Conservation (phyloP, 345 rosid genomes). For the Brassica cretica region DNA sequence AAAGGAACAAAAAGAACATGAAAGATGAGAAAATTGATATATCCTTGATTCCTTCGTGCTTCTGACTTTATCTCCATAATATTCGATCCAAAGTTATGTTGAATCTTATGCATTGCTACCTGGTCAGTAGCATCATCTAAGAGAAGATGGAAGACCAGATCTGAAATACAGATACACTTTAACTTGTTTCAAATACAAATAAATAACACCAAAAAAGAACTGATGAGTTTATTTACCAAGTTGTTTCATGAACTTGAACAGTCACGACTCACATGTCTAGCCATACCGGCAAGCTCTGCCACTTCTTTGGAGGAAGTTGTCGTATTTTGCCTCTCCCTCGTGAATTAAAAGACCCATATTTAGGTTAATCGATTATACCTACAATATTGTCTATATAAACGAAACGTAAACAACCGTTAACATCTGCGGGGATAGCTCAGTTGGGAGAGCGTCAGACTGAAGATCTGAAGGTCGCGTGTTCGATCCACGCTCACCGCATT, state of each 20-base stretch:
- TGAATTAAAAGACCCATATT: not conserved
- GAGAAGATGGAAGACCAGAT: not conserved
- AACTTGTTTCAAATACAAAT: not conserved
- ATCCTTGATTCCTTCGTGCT: not conserved
- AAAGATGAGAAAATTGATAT: not conserved
- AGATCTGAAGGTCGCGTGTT: slow-evolving; percentile 78
- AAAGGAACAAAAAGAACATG: not conserved
- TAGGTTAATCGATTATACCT: not conserved
- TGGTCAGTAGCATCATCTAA: not conserved
- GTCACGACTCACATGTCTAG: not conserved
- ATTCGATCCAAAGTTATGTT: not conserved
- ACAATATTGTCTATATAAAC: too few species aligned
- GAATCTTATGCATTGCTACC: not conserved
- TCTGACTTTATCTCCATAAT: not conserved
- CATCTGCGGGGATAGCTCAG: slow-evolving; percentile 84
- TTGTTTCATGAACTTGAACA: not conserved
- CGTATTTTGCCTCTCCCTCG: not conserved
- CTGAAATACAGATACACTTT: not conserved
- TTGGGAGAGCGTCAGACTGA: slow-evolving; percentile 94
- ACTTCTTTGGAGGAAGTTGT: not conserved
- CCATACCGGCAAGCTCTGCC: not conserved
- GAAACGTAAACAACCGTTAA: not conserved
- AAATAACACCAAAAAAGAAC: not conserved
- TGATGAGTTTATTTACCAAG: not conserved
- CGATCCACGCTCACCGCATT: slow-evolving; percentile 72